Conservation (phyloP, 225 moss, liverwort and hornwort species). For the Pleurozium schreberi region DNA sequence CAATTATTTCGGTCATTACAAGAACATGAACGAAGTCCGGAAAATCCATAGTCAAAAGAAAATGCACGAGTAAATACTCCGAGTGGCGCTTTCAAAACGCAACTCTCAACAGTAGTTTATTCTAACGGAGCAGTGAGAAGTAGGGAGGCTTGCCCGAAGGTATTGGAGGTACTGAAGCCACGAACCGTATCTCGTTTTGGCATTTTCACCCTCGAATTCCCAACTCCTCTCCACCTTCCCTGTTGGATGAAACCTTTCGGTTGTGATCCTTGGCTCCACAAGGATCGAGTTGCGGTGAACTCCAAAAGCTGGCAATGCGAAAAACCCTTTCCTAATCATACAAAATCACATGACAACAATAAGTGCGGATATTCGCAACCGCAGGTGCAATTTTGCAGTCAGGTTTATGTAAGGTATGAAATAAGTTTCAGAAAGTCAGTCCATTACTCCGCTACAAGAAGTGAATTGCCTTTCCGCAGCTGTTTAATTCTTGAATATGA, state of each 20-base stretch:
- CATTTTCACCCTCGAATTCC: not conserved
- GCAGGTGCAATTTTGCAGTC: not conserved
- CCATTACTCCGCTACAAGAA: not conserved
- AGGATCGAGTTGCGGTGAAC: not conserved
- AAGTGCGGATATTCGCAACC: not conserved
- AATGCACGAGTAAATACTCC: not conserved
- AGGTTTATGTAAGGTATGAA: not conserved
- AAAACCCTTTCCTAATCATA: not conserved
- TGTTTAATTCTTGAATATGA: not conserved
- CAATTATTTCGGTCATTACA: not conserved
- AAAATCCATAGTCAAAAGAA: not conserved
- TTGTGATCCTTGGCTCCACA: conserved; percentile 12
- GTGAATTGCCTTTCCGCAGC: not conserved
- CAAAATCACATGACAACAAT: not conserved
- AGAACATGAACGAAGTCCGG: not conserved
- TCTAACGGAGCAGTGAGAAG: conserved; percentile 4
- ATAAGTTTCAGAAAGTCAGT: not conserved
- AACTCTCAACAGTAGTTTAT: not conserved
- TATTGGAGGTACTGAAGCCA: conserved; percentile 19
- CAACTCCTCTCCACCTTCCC: not conserved
- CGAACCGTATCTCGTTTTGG: conserved; percentile 19
- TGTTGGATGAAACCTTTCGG: not conserved
- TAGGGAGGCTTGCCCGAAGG: conserved; percentile 19
- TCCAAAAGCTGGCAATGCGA: not conserved
- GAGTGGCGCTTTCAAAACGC: not conserved